These are phyloP conservation scores for Xylariomycetidae sp. DNA, from an alignment of 2,329 filamentous ascomycete genomes.

Conservation along the genomic window DNA sequence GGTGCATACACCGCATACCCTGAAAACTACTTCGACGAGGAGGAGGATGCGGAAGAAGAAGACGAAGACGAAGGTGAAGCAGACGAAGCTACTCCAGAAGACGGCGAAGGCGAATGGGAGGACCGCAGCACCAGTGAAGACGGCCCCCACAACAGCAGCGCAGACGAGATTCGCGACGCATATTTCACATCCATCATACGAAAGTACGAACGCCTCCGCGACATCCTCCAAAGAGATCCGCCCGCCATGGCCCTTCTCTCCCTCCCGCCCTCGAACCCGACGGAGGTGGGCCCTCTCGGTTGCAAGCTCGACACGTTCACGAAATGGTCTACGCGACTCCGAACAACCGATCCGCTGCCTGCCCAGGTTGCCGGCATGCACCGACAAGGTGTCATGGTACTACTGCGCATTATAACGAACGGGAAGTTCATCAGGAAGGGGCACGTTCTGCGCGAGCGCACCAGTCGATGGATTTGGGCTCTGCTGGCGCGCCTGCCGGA, in stretches of 20 bases:
- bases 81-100: conserved; percentile 17
- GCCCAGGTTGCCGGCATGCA: conserved; percentile 59
- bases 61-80: conserved; percentile 19
- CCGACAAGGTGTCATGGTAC: conserved; percentile 57
- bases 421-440: conserved; percentile 57
- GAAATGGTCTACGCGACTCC: conserved; percentile 47
- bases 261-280: conserved; percentile 48
- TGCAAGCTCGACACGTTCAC: conserved; percentile 42
- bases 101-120: conserved; percentile 28
- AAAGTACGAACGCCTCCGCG: conserved; percentile 61
- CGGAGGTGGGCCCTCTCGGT: conserved; percentile 49
- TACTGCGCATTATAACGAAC: conserved; percentile 61
- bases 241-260: conserved; percentile 45
- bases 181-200: conserved; percentile 63
- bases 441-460: conserved; percentile 54
- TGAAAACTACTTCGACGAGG: conserved; percentile 26
- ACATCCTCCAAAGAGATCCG: conserved; percentile 49
- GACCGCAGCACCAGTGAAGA: conserved; percentile 16
- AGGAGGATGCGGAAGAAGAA: conserved; percentile 22
- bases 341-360: conserved; percentile 49
- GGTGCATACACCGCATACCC: conserved; percentile 69
- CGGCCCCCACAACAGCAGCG: conserved; percentile 25
- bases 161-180: conserved; percentile 47
- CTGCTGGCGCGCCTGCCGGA: conserved; percentile 71
- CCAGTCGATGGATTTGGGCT: conserved; percentile 82